Base-by-base conservation (phyloP, 2,329 filamentous ascomycete species). In the Aspergillus sp. region DNA sequence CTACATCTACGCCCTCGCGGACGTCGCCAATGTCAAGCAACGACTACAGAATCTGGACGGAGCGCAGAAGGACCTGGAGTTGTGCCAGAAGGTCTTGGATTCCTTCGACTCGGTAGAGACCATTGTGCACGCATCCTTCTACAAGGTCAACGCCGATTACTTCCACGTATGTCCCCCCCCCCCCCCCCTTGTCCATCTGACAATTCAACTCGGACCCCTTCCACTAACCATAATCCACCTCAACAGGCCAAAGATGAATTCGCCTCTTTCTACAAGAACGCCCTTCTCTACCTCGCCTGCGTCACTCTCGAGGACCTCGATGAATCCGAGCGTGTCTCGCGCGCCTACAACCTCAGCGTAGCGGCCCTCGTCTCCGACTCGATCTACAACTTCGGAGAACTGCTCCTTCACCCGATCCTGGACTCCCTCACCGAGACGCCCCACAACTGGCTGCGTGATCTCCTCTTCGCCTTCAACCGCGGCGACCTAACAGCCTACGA, bases 371-470 rank as follows among this genome's bases (percentile, higher is more conserved):
- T 97, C 45, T 97, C 93, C 54, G 91, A 94, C 71, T 91, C 87
- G 70, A 99, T 98, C 80, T 98, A 99, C 86, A 99, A 99, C 82
- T 99, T 99, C 70, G 95, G 95, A 76, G 95, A 99, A 82, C 88
- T 99, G n/a, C 87, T 99, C 32, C 86, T 99, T 67, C 95, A 99
- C 76, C 95, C 95, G 3, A 96, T 99, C 72, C 88, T 99, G 64
- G 91, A 96, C 73, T 89, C 90, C 20, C 86, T 99, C 55, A 83
- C 83, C 71, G 86, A 88, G 69, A 88, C 89, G 24, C 85, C 88
- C 47, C 86, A 96, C 74, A 83, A 87, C 54, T 99, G 95, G 95
- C 85, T 99, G 64, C 90, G 92, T 64, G 91, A 97, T 49, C 87
- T 99, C n/a, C 87, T 99, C 50, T 96, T 97, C 72, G 93, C 95